phyloP scores from a whole-genome alignment of 805 yeast genomes.

The Kuraishia capsulata region DNA sequence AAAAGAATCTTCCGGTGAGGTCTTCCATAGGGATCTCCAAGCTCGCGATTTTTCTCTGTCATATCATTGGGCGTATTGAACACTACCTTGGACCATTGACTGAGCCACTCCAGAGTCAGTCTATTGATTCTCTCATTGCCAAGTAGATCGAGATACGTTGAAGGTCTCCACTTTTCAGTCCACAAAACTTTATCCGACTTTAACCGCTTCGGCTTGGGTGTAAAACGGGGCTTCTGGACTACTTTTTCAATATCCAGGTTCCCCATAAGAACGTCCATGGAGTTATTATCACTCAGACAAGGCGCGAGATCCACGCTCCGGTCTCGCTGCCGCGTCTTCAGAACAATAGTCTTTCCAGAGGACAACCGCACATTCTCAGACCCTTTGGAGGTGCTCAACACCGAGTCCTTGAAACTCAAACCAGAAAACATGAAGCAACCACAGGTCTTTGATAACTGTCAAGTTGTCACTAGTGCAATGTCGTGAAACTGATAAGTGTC shows the following conservation, averaged over 20 bases:
- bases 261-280: slow-evolving; percentile 12
- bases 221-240: slow-evolving; percentile 7
- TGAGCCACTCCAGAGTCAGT: slow-evolving; percentile 50
- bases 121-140: slow-evolving; percentile 65
- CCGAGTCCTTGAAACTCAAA: background rate
- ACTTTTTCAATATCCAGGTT: slow-evolving; percentile 14
- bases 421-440: background rate
- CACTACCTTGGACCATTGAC: slow-evolving; percentile 56
- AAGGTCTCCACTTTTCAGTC: slow-evolving; percentile 68
- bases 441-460: too few relatives aligned
- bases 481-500: too few relatives aligned
- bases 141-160: slow-evolving; percentile 50
- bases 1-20: slow-evolving; percentile 59
- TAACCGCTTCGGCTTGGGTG: slow-evolving; percentile 4
- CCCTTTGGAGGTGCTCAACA: background rate
- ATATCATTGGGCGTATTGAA: slow-evolving; percentile 25
- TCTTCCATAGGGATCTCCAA: slow-evolving; percentile 42
- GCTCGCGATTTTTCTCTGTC: slow-evolving; percentile 3
- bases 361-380: slow-evolving; percentile 9
- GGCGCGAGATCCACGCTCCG: too few relatives aligned
- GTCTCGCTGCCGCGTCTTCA: too few relatives aligned
- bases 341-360: slow-evolving; percentile 13
- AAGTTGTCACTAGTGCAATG: too few relatives aligned
- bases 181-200: slow-evolving; percentile 17
- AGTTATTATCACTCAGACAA: too few relatives aligned